Evolutionary conservation across 2,329 filamentous ascomycete genomes (phyloP).

Genomic region (Huntiella bhutanensis): DNA sequence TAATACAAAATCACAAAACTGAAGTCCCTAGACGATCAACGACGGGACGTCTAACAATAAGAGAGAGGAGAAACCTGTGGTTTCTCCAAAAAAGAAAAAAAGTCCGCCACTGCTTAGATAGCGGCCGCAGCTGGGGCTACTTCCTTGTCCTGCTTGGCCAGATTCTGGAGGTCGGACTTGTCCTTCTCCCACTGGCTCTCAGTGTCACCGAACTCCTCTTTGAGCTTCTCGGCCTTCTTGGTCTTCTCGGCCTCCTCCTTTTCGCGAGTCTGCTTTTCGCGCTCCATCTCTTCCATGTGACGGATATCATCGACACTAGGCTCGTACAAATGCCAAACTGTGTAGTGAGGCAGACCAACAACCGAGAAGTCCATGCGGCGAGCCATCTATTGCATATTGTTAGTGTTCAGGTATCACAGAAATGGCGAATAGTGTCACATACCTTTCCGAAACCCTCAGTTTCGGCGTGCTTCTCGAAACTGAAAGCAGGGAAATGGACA

Average conservation of each 20-base stretch:
- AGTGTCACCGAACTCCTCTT: constrained; percentile 60
- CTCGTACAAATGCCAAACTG: constrained; percentile 98
- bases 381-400: constrained; percentile 51
- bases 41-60: neutral
- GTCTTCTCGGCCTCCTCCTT: constrained; percentile 48
- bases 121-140: constrained; percentile 1
- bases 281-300: constrained; percentile 98
- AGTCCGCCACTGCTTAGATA: neutral
- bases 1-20: constrained; percentile 3
- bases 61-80: neutral
- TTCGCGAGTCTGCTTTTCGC: constrained; percentile 62
- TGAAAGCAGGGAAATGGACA: constrained; percentile 95
- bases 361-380: constrained; percentile 92
- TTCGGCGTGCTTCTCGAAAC: constrained; percentile 95
- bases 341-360: constrained; percentile 89
- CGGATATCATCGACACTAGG: constrained; percentile 94
- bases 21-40: neutral
- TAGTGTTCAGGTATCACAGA: constrained; percentile 10
- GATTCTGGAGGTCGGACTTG: constrained; percentile 56
- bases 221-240: constrained; percentile 57
- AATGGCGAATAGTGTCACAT: constrained; percentile 15
- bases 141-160: constrained; percentile 18
- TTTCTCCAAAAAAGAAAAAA: neutral
- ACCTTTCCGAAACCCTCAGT: constrained; percentile 98
- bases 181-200: constrained; percentile 78